A percentile compares a stretch with the other conserved stretches of the same genome.
phyloP scores from a whole-genome alignment of 1,139 yeast genomes.

The Debaryomyces nepalensis region DNA sequence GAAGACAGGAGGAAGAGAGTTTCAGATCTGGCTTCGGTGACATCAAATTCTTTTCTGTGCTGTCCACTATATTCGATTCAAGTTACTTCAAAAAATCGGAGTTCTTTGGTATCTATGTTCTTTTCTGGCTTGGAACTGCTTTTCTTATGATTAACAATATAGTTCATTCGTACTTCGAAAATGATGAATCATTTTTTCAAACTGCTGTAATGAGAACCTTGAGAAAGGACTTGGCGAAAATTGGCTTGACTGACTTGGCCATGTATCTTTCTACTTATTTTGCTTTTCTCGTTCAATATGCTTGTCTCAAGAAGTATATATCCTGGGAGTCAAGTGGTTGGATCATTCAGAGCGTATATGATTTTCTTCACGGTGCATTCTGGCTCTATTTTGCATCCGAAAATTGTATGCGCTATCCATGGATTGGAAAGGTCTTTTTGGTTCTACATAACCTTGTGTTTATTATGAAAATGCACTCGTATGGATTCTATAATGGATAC shows the following conservation, averaged over 20 bases:
- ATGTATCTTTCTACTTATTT: constrained; percentile 72
- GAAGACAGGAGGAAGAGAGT: constrained; percentile 1
- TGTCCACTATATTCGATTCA: constrained; percentile 57
- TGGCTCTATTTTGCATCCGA: constrained; percentile 58
- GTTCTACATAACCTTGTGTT: constrained; percentile 83
- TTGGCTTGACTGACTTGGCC: constrained; percentile 67
- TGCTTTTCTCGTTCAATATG: constrained; percentile 57
- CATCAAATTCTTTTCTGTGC: constrained; percentile 42
- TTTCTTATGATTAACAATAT: constrained; percentile 53
- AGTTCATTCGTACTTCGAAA: constrained; percentile 45
- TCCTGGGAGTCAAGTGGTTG: constrained; percentile 68
- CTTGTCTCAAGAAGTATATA: constrained; percentile 46
- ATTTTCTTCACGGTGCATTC: constrained; percentile 52
- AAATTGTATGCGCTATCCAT: constrained; percentile 56
- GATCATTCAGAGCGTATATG: constrained; percentile 61
- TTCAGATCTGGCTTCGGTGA: constrained; percentile 46
- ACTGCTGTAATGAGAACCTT: constrained; percentile 58
- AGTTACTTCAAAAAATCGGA: constrained; percentile 42
- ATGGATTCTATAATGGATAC: constrained; percentile 86
- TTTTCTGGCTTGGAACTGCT: constrained; percentile 70
- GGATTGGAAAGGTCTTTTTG: constrained; percentile 88
- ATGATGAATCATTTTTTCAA: constrained; percentile 34
- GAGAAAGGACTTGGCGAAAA: constrained; percentile 58
- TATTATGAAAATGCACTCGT: constrained; percentile 92
- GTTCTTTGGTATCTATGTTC: constrained; percentile 68